Percentiles rank a stretch among this genome's conserved stretches.
phyloP scores from a whole-genome alignment of 768 basidiomycete species.

The Boletus reticulatus region DNA sequence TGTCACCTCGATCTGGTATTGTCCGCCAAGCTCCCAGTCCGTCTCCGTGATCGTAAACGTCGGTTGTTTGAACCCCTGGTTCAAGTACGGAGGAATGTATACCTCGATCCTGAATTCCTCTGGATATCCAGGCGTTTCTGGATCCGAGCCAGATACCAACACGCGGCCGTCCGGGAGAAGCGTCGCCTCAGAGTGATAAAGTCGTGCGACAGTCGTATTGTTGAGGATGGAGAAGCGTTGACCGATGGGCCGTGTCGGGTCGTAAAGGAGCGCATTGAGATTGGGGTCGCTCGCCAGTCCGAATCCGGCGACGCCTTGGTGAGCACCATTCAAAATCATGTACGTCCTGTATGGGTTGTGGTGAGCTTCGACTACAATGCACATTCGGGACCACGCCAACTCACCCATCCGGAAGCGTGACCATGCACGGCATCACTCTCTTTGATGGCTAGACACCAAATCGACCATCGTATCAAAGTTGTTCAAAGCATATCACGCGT shows the following conservation, averaged over 20 bases:
- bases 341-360: constrained; percentile 53
- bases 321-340: constrained; percentile 74
- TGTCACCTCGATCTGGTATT: constrained; percentile 50
- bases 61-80: constrained; percentile 59
- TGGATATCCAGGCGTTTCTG: constrained; percentile 47
- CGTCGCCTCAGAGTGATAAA: constrained; percentile 78
- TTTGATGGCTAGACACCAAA: constrained; percentile 49
- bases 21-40: constrained; percentile 62
- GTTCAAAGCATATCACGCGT: neutral
- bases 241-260: constrained; percentile 56
- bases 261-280: constrained; percentile 63
- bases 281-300: constrained; percentile 67
- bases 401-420: constrained; percentile 50
- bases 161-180: constrained; percentile 75
- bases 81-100: constrained; percentile 87
- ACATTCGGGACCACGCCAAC: neutral
- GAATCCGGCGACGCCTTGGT: constrained; percentile 69
- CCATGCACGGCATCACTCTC: constrained; percentile 78
- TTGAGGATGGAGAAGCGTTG: constrained; percentile 66
- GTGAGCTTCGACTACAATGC: neutral
- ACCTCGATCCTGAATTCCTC: constrained; percentile 79
- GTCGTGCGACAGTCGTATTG: constrained; percentile 65
- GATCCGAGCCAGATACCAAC: constrained; percentile 75
- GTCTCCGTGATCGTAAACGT: constrained; percentile 52
- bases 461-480: neutral